Evolutionary conservation across 495 filamentous ascomycete genomes (phyloP).

Genomic region (Tetracladium setigerum): DNA sequence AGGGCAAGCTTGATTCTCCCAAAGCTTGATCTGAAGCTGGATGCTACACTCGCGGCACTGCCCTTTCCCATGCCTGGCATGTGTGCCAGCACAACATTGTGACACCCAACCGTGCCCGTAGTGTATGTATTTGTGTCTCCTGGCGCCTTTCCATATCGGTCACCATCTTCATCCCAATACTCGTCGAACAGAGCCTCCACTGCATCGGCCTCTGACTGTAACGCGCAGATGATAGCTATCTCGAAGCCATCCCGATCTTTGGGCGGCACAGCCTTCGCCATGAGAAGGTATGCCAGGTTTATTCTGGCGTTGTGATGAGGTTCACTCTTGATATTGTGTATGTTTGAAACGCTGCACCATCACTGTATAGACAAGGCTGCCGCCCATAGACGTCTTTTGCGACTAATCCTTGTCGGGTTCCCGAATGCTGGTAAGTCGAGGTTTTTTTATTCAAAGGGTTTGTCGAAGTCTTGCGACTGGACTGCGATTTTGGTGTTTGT

Average conservation of each 20-base stretch:
- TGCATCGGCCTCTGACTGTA: constrained; percentile 25
- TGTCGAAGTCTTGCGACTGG: too few relatives aligned
- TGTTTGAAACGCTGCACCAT: too few relatives aligned
- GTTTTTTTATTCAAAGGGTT: too few relatives aligned
- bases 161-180: constrained; percentile 18
- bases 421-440: too few relatives aligned
- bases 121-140: constrained; percentile 28
- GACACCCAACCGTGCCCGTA: constrained; percentile 23
- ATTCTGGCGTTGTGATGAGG: too few relatives aligned
- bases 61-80: constrained; percentile 28
- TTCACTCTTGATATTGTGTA: too few relatives aligned
- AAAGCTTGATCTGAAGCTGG: constrained; percentile 27
- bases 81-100: constrained; percentile 30
- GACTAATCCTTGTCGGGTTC: too few relatives aligned
- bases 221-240: constrained; percentile 22
- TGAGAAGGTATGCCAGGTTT: too few relatives aligned
- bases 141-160: constrained; percentile 16
- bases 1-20: constrained; percentile 28
- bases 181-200: constrained; percentile 26
- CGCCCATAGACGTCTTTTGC: too few relatives aligned
- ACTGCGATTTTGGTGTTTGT: too few relatives aligned
- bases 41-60: constrained; percentile 24
- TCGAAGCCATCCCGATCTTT: background rate
- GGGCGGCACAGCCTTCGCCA: background rate
- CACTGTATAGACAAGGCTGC: too few relatives aligned